A percentile compares a stretch with the other conserved stretches of the same genome.
Conservation (phyloP, 441 rosid genomes). For the Pelargonium myrrhifolium region DNA sequence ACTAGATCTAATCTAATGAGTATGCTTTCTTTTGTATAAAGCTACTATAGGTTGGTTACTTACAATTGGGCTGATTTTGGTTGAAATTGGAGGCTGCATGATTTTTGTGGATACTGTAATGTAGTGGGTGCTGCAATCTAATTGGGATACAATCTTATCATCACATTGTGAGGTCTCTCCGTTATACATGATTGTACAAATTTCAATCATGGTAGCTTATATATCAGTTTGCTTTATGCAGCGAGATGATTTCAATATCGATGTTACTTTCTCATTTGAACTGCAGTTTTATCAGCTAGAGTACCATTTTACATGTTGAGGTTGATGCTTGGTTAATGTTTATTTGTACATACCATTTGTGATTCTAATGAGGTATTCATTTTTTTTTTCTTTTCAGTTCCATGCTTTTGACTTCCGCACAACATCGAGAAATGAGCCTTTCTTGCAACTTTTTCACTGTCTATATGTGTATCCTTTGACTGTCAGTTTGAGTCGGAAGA, state of each 20-base stretch:
- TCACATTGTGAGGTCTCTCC: neutral
- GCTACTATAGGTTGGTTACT: neutral
- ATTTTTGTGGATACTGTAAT: neutral
- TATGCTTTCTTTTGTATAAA: neutral
- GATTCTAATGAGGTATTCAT: slow-evolving; percentile 21
- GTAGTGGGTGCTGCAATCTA: neutral
- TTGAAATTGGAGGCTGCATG: neutral
- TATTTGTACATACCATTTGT: neutral
- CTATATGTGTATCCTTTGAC: slow-evolving; percentile 83
- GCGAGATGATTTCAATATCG: slow-evolving; percentile 3
- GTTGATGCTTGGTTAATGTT: neutral
- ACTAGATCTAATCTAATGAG: neutral
- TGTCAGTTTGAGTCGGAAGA: slow-evolving; percentile 88
- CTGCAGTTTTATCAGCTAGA: slow-evolving; percentile 7
- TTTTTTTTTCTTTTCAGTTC: slow-evolving; percentile 49
- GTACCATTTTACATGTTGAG: neutral
- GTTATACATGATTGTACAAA: neutral
- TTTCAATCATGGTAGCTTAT: neutral
- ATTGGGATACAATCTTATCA: neutral
- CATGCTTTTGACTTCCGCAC: slow-evolving; percentile 98
- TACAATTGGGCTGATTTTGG: neutral
- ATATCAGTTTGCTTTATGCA: slow-evolving; percentile 3
- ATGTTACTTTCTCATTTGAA: neutral
- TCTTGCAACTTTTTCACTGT: slow-evolving; percentile 94
- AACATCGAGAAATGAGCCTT: slow-evolving; percentile 91